Base-by-base conservation (phyloP, 2,329 filamentous ascomycete species). In the Sarocladium kiliense region DNA sequence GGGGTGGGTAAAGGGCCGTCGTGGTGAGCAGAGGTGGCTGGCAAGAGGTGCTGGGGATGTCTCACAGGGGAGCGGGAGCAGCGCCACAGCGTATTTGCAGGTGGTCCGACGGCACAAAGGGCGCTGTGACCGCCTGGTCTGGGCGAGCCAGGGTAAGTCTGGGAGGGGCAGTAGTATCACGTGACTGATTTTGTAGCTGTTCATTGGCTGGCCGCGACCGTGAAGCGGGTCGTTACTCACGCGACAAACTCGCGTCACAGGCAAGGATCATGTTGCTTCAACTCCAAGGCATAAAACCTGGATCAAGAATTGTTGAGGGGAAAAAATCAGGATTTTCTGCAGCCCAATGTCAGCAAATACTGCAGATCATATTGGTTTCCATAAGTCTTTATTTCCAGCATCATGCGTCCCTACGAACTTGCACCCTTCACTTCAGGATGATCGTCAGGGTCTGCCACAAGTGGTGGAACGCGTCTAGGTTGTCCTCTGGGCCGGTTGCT, bases 211-310 rank as follows among this genome's bases (percentile, higher is more conserved):
- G 16, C 4, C 3, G 7, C 14, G 21, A 10, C 21, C 3, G 6
- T 21, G 12, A 19, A 51, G 47, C 12, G 47, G 47, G 30, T 51
- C 4, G 6, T 18, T 18, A 5, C 21, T 16, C 27, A 51, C 47
- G 47, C 47, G 47, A 51, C 47, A 34, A 11, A 9, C 18, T 34
- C 47, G 47, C 47, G 47, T 51, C 47, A 51, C 47, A 21, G 26
- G 6, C 47, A 34, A n/a, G 47, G 47, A 32, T 51, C 47, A 9
- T 32, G 44, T 32, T 34, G 27, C 26, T 51, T 23, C n/a, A 23
- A 23, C 23, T 51, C 30, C 47, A 34, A 16, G 27, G 47, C 47
- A 51, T 14, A 14, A 51, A 14, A 10, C n/a, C 27, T 36, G 30
- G 30, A 32, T 6, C 30, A 34, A 4, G 18, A 32, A 19, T 30